These are phyloP conservation scores for Mortierella sp. DNA, from an alignment of 371 early-diverging fungal species.

Conservation along the genomic window DNA sequence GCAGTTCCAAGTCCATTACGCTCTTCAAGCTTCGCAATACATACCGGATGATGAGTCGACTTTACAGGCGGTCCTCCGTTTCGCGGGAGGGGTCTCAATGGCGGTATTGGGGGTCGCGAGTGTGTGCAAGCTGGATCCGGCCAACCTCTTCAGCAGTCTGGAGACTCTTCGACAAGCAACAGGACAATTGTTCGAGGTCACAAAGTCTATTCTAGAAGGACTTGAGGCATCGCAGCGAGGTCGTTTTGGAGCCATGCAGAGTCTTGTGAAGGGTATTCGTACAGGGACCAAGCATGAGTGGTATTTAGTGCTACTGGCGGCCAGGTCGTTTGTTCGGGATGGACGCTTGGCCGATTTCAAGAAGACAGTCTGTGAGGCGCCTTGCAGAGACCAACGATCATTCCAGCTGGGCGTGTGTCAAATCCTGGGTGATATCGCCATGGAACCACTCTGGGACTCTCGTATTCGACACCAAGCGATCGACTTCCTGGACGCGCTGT, in stretches of 20 bases:
- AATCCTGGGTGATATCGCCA: too few relatives aligned
- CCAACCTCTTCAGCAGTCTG: not conserved
- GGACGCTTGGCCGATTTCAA: not conserved
- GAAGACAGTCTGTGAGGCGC: too few relatives aligned
- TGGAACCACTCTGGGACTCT: too few relatives aligned
- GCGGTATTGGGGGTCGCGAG: not conserved
- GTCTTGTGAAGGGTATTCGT: too few relatives aligned
- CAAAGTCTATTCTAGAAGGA: too few relatives aligned
- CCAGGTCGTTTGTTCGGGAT: not conserved
- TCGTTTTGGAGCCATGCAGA: too few relatives aligned
- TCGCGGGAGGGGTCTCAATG: not conserved
- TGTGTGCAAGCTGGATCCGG: not conserved
- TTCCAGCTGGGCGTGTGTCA: too few relatives aligned
- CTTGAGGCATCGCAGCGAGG: too few relatives aligned
- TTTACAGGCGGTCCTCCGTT: conserved; percentile 1
- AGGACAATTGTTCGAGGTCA: too few relatives aligned
- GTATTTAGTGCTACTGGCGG: conserved; percentile 14
- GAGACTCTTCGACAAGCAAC: not conserved
- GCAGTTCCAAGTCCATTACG: conserved; percentile 16
- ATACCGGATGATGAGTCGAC: not conserved
- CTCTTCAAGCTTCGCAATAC: not conserved
- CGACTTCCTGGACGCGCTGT: too few relatives aligned
- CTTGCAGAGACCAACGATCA: too few relatives aligned
- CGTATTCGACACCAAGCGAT: too few relatives aligned
- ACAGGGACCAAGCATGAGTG: not conserved